Percentiles rank a stretch among this genome's conserved stretches.
Conservation (phyloP, 192 early-diverging fungal genomes). For the Mortierella claussenii region DNA sequence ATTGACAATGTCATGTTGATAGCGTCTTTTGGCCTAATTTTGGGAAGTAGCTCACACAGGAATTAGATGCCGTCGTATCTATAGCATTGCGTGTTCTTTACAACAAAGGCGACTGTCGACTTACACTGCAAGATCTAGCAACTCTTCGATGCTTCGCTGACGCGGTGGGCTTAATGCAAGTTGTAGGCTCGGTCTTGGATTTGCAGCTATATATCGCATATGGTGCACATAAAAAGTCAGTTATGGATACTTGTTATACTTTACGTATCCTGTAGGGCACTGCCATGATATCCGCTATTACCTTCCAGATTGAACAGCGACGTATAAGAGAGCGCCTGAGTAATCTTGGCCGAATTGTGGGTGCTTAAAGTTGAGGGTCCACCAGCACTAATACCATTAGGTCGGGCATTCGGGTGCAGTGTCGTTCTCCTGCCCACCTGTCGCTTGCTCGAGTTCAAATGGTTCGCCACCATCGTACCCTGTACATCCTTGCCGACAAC, state of each 20-base stretch:
- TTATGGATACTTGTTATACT: no score
- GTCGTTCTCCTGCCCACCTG: background rate
- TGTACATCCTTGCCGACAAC: no score
- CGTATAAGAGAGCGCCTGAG: background rate
- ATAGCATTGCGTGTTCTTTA: background rate
- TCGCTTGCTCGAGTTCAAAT: background rate
- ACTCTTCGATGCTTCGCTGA: background rate
- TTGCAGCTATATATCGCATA: no score
- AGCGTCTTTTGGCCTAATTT: constrained; percentile 31
- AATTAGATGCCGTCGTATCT: background rate
- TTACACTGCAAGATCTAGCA: constrained; percentile 26
- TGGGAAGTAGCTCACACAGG: background rate
- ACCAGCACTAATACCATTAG: background rate
- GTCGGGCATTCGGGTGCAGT: constrained; percentile 25
- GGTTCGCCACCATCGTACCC: no score
- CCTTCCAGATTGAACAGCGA: constrained; percentile 18
- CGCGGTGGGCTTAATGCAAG: constrained; percentile 3
- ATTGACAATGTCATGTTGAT: constrained; percentile 35
- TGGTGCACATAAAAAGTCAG: no score
- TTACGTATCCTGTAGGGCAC: no score
- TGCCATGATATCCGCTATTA: no score
- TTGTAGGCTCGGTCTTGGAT: background rate
- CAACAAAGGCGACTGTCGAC: background rate
- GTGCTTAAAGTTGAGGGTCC: background rate
- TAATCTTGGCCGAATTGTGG: background rate